Evolutionary conservation across 1,139 yeast genomes (phyloP), one percentile per base, ranked within the genome.

Genomic region (Kodamaea plutei): DNA sequence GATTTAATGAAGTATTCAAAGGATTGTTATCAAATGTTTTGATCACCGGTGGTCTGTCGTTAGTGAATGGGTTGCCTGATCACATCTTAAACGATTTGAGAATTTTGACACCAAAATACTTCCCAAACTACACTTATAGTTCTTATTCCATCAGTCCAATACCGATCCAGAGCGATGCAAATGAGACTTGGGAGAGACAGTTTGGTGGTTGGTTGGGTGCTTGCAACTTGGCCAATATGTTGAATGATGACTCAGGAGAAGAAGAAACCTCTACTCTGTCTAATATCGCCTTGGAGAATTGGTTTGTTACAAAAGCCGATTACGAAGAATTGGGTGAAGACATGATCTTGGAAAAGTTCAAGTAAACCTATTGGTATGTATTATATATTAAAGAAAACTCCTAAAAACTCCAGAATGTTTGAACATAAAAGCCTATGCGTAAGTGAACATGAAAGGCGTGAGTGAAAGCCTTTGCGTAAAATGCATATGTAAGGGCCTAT

Each of bases 131-230:
- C 47, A 51, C 47, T 23, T 56, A 69, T 30, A 58, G 59, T 32
- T 57, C 65, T 2, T 60, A 55, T 40, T 40, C 64, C 15, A 57
- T 63, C 56, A 14, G 55, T 43, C 50, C 41, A 12, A 36, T 43
- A 7, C 36, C 41, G 9, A 31, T 31, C 25, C 34, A 23, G 25
- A 37, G 40, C 14, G 41, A 39, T 18, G 34, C 38, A 8, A 37
- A 47, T 15, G 71, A 67, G 30, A 47, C 54, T 11, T 66, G 72
- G 68, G 84, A 79, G 42, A 68, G 77, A 45, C 70, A 62, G 36
- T 71, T 69, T 40, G 73, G 80, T 26, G 66, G 72, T 10, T 79
- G 87, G 87, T 50, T 76, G 21, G 87, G 87, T 24, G 84, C 85
- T 2, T 71, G 79, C 41, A 74, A 76, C 40, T 64, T 79, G 45